phyloP scores from a whole-genome alignment of 1,284 basidiomycete species.

The Earliella scabrosa region DNA sequence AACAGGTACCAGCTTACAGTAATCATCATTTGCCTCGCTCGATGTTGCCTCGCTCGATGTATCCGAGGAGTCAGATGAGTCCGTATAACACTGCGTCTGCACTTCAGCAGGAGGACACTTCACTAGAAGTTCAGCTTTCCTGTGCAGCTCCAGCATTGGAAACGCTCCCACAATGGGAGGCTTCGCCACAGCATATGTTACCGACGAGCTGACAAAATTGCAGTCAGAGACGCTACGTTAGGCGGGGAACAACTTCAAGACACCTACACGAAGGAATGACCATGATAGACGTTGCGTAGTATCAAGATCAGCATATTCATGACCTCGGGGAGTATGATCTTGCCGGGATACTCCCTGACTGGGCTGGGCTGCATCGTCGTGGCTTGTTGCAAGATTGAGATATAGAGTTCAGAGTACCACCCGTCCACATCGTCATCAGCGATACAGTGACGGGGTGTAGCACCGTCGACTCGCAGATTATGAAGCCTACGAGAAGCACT shows the following conservation, averaged over 20 bases:
- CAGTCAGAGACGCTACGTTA: too few relatives aligned
- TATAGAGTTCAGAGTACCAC: background rate
- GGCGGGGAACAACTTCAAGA: too few relatives aligned
- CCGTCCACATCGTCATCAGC: background rate
- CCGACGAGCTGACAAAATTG: background rate
- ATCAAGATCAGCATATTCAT: background rate
- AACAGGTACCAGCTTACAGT: too few relatives aligned
- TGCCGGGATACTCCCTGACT: background rate
- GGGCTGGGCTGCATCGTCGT: background rate
- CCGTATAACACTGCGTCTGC: too few relatives aligned
- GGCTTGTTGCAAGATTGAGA: background rate
- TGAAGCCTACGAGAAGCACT: background rate
- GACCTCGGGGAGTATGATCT: background rate
- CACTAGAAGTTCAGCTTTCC: background rate
- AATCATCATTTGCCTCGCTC: too few relatives aligned
- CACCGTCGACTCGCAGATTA: background rate
- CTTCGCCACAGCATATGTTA: background rate
- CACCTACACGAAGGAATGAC: background rate
- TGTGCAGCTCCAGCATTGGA: background rate
- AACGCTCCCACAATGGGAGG: background rate
- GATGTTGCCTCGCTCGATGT: too few relatives aligned
- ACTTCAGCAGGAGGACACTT: background rate
- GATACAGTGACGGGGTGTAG: too few relatives aligned
- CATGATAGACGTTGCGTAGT: background rate
- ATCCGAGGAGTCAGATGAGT: too few relatives aligned